Base-by-base conservation (phyloP, 2,329 filamentous ascomycete genomes). In the Hymenoscyphus occultus region DNA sequence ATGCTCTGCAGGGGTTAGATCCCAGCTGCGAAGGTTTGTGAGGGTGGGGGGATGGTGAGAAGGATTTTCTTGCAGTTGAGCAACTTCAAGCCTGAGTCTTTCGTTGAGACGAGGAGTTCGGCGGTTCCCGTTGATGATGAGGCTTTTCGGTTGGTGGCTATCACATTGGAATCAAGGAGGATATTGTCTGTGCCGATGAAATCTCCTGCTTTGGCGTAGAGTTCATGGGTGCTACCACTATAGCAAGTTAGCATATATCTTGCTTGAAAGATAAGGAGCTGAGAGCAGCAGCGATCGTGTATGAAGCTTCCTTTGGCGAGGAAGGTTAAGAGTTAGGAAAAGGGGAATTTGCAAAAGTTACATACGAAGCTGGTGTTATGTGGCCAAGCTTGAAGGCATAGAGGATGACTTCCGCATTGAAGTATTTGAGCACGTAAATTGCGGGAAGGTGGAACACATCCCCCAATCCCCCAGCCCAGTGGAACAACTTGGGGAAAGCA, bases 11-110 rank as follows among this genome's bases (percentile, higher is more conserved):
- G 42, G 28, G 14, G 62, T 59, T 3, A 81, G 72, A 57, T 77
- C 77, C 61, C 80, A 78, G 0, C 67, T 67, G 0, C 60, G 12
- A 6, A 82, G 71, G 56, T 74, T 74, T 0, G 74, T 71, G 1
- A 79, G 75, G 0, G 82, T 84, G 57, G 77, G 68, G 79, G 80
- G 10, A 78, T 74, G 13, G 79, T 70, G 14, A 78, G 71, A 9
- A 83, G 65, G 1, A 82, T 70, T 61, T 78, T 77, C 45, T 76
- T 77, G 35, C 60, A 62, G 16, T 16, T 28, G 3, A 62, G 45
- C 31, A 62, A 40, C 22, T 62, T 54, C 5, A 54, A 48, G 9
- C 60, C 60, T 31, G n/a, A 39, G 32, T 56, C 60, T 13, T 51
- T 48, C 42, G 60, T 62, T n/a, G 60, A 62, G 22, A 56, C 60